Evolutionary conservation across 306 rosid genomes (phyloP).

Genomic region (Ammopiptanthus mongolicus): DNA sequence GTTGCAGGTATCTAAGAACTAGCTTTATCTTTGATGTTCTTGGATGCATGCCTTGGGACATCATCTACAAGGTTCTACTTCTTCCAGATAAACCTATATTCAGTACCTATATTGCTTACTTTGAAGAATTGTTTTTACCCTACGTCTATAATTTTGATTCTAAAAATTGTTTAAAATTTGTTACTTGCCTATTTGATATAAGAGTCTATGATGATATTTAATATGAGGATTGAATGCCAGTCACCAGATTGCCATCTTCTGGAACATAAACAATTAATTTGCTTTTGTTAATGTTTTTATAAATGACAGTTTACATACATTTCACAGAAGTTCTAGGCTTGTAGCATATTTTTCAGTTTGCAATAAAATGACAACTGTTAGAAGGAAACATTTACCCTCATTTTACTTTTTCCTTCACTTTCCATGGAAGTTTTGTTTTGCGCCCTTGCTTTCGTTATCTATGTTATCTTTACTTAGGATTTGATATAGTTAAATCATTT

Average conservation of each 20-base stretch:
- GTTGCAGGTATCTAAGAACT: slow-evolving; percentile 71
- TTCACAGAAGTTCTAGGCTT: not conserved
- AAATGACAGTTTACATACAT: not conserved
- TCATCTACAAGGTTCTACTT: slow-evolving; percentile 67
- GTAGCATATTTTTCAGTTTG: slow-evolving; percentile 8
- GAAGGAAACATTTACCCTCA: not conserved
- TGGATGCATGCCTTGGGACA: slow-evolving; percentile 95
- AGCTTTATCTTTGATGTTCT: slow-evolving; percentile 69
- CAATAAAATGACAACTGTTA: not conserved
- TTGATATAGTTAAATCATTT: not conserved
- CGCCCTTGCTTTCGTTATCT: not conserved
- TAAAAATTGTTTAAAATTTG: not conserved
- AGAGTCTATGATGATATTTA: not conserved
- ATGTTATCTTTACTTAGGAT: not conserved
- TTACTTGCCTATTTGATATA: not conserved
- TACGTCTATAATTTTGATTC: not conserved
- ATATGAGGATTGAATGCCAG: not conserved
- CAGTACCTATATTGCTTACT: not conserved
- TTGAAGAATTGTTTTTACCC: not conserved
- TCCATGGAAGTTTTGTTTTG: not conserved
- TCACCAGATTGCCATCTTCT: not conserved
- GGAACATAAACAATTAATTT: not conserved
- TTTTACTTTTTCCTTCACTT: not conserved
- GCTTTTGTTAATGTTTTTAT: not conserved
- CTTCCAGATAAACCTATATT: not conserved